A percentile compares a stretch with the other conserved stretches of the same genome.
These are phyloP conservation scores for Fusarium guadeloupense DNA, from an alignment of 2,329 filamentous ascomycete species.

Conservation along the genomic window DNA sequence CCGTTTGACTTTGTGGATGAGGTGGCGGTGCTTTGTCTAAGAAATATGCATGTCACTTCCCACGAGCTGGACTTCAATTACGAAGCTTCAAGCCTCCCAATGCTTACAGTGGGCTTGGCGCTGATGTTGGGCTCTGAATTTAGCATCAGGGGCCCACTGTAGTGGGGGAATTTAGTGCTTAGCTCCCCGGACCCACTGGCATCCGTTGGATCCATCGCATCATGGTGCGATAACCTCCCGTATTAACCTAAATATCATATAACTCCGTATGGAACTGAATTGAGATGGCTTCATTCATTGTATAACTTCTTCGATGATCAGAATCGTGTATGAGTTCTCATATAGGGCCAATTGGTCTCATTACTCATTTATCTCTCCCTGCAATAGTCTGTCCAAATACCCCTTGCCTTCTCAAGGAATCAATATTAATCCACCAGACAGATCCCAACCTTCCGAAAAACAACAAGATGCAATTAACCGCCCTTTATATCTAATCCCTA, in stretches of 20 bases:
- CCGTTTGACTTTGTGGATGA: slow-evolving; percentile 11
- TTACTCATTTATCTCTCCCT: not conserved
- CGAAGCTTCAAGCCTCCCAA: slow-evolving; percentile 8
- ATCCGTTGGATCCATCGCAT: not conserved
- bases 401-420: slow-evolving; percentile 6
- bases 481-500: slow-evolving; percentile 11
- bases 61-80: slow-evolving; percentile 13
- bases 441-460: slow-evolving; percentile 1
- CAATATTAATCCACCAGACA: slow-evolving; percentile 29
- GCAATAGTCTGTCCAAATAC: slow-evolving; percentile 11
- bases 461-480: slow-evolving; percentile 25
- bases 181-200: not conserved
- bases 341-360: not conserved
- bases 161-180: slow-evolving; percentile 3
- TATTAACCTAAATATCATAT: not conserved
- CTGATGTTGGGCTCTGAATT: slow-evolving; percentile 25
- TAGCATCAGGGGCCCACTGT: slow-evolving; percentile 20
- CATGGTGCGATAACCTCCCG: no score
- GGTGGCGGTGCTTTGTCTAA: slow-evolving; percentile 29
- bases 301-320: no score
- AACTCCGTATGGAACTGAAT: no score
- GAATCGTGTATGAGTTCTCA: no score
- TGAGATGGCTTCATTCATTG: no score
- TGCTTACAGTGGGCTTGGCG: slow-evolving; percentile 30
- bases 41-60: slow-evolving; percentile 29